These are phyloP conservation scores for Xylona heveae DNA, from an alignment of 495 filamentous ascomycete genomes.

Conservation along the genomic window DNA sequence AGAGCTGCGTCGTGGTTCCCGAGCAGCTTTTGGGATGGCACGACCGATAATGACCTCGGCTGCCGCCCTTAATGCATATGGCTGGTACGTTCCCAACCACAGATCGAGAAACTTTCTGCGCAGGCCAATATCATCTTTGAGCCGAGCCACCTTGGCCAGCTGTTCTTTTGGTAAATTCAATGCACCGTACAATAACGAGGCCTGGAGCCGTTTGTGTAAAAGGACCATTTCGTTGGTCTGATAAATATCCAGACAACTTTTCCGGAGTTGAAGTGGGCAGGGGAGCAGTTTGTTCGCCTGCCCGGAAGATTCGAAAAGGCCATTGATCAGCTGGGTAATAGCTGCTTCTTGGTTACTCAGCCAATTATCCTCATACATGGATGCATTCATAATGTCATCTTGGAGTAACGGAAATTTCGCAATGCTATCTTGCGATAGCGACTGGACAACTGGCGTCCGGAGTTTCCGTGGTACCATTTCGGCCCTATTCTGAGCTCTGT, in stretches of 20 bases:
- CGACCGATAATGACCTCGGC: constrained; percentile 40
- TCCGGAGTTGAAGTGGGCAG: constrained; percentile 13
- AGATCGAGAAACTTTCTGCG: constrained; percentile 32
- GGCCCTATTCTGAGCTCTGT: too few relatives aligned
- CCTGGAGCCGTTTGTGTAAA: constrained; percentile 36
- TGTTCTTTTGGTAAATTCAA: constrained; percentile 32
- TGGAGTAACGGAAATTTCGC: constrained; percentile 28
- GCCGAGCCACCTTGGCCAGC: constrained; percentile 20
- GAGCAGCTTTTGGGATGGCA: constrained; percentile 15
- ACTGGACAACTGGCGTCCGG: constrained; percentile 1
- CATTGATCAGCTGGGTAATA: constrained; percentile 38
- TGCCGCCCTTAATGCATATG: constrained; percentile 24
- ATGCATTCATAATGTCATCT: constrained; percentile 30
- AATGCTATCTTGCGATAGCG: background rate
- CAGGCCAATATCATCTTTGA: constrained; percentile 37
- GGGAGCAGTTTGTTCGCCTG: too few relatives aligned
- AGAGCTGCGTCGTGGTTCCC: background rate
- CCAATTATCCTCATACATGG: constrained; percentile 46
- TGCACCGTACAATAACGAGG: constrained; percentile 40
- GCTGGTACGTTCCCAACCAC: constrained; percentile 36
- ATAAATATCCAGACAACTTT: constrained; percentile 28
- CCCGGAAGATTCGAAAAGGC: constrained; percentile 21
- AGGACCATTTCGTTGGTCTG: constrained; percentile 27
- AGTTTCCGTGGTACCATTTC: constrained; percentile 3
- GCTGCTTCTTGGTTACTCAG: constrained; percentile 39